Base-by-base conservation (phyloP, 139 green algal genomes). In the Dunaliella primolecta region DNA sequence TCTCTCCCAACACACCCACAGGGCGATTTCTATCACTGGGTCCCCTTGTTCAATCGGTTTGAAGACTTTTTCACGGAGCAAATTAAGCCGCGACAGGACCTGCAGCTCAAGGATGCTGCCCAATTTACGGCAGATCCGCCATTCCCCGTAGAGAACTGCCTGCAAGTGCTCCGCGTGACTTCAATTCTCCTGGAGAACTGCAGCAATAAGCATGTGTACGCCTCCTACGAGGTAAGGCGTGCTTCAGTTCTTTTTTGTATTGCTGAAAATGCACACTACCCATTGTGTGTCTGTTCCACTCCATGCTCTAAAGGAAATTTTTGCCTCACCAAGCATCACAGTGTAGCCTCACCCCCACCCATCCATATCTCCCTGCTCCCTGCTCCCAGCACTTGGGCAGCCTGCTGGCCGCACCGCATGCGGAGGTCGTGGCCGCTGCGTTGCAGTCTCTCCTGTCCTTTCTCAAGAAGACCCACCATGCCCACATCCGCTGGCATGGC, bases 21-120 rank as follows among this genome's bases (percentile, higher is more conserved):
- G 96, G 95, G 96, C 27, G 96, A 98, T 55, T 91, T 98, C 34
- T 88, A 94, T 79, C 95, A 98, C 75, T 99, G 96, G 96, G 87
- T 96, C 0, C 82, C 93, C 1, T 82, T 98, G 0, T 87, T 99
- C 72, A 97, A 98, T 87, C 87, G 91, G 21, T 95, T 98, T 34
- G 96, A 99, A 72, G 86, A 83, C 2, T 95, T 94, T 32, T 93
- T 98, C 34, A 94, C 98, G 71, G 74, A 91, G 84, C 80, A 92
- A 75, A 38, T 97, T 2, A 88, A 91, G 20, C 36, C 74, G 2
- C 83, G 93, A 1, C 32, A 76, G 31, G 94, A 98, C 76, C 83
- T 98, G 81, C 84, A 89, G 79, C 88, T 97, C 24, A 81, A 90
- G 24, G 82, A 81, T 7, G 79, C 56, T 0, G 78, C 72, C 1